A percentile compares a stretch with the other conserved stretches of the same genome.
Evolutionary conservation across 192 early-diverging fungal genomes (phyloP).

Genomic region (Spinellus fusiger): DNA sequence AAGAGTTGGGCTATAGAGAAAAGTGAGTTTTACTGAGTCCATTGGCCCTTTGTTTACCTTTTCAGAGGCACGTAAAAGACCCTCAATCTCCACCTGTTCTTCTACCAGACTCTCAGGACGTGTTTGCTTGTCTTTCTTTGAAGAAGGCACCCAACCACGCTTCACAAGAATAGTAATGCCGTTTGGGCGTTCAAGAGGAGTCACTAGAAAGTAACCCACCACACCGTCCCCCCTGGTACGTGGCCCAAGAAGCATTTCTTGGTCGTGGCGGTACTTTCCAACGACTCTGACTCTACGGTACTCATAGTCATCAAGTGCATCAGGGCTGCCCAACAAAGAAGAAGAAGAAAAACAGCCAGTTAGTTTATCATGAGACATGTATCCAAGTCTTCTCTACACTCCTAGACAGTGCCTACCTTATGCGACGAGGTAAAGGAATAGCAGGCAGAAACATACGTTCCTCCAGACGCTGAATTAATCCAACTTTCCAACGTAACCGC

Average conservation of each 20-base stretch:
- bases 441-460: conserved; percentile 50
- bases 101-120: conserved; percentile 42
- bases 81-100: conserved; percentile 59
- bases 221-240: conserved; percentile 59
- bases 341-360: background rate
- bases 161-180: conserved; percentile 74
- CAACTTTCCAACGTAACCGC: conserved; percentile 82
- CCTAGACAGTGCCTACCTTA: conserved; percentile 51
- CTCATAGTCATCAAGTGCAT: conserved; percentile 55
- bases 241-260: conserved; percentile 82
- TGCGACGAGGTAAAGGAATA: conserved; percentile 61
- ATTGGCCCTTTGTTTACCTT: conserved; percentile 22
- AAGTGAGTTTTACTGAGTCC: conserved; percentile 2
- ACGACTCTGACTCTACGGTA: conserved; percentile 69
- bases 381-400: background rate
- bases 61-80: conserved; percentile 57
- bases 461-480: conserved; percentile 71
- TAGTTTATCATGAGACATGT: background rate
- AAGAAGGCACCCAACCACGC: conserved; percentile 83
- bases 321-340: conserved; percentile 24
- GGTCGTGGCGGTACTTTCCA: conserved; percentile 63
- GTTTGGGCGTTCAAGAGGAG: conserved; percentile 67
- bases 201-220: conserved; percentile 67
- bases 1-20: conserved; percentile 41
- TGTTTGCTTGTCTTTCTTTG: conserved; percentile 50